These are phyloP conservation scores for Cyclospora cayetanensis DNA, from an alignment of 169 alveolate genomes.

Conservation along the genomic window DNA sequence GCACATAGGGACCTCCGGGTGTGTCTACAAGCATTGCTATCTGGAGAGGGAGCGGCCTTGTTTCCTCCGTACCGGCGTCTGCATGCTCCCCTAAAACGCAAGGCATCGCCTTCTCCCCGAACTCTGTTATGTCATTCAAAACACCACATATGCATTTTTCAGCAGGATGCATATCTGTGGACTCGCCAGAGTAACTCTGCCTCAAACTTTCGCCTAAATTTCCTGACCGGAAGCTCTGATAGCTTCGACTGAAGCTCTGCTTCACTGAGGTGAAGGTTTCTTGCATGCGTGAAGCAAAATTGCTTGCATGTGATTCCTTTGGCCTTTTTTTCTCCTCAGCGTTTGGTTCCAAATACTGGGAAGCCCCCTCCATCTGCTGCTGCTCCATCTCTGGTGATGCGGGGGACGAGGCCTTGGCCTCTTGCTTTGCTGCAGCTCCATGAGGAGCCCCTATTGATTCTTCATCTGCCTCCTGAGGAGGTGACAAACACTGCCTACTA, in stretches of 20 bases:
- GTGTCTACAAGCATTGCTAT: conserved; percentile 26
- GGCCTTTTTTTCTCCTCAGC: neutral
- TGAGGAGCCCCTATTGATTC: neutral
- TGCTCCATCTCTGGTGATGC: neutral
- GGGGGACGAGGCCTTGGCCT: neutral
- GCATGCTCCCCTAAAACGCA: neutral
- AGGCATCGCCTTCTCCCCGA: conserved; percentile 25
- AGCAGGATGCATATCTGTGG: neutral
- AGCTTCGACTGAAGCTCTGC: neutral
- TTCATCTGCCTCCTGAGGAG: too few species aligned
- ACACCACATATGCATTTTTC: conserved; percentile 20
- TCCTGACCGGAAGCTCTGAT: neutral
- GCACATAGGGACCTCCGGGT: conserved; percentile 46
- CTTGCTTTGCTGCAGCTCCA: neutral
- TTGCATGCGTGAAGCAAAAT: neutral
- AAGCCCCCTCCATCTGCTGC: neutral
- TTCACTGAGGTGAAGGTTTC: neutral
- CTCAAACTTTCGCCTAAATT: neutral
- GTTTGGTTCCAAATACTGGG: neutral
- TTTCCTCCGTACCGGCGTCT: neutral
- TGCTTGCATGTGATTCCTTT: neutral
- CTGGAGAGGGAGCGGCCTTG: neutral
- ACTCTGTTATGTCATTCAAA: neutral
- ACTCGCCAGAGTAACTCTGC: neutral
- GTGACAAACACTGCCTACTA: too few species aligned